Evolutionary conservation across 371 early-diverging fungal species (phyloP).

Genomic region (Mortierella sp.): DNA sequence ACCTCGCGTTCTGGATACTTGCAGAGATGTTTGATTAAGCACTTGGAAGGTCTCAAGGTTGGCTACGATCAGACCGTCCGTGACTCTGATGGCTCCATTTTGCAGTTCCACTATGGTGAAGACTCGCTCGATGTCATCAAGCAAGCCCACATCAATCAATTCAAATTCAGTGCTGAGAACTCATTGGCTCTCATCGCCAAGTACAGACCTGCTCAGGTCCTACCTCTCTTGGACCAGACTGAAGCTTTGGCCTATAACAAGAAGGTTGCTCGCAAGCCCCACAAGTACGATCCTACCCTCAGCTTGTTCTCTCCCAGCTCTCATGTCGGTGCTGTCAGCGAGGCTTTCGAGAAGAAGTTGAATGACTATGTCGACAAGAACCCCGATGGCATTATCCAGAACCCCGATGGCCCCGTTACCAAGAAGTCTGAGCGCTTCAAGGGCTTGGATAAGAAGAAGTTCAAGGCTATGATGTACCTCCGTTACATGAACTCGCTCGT

Average conservation of each 20-base stretch:
- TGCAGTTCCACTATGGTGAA: conserved; percentile 99
- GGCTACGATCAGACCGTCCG: conserved; percentile 98
- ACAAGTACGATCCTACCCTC: conserved; percentile 84
- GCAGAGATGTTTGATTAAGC: conserved; percentile 99
- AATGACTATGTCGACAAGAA: conserved; percentile 78
- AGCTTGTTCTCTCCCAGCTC: conserved; percentile 86
- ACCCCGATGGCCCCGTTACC: conserved; percentile 59
- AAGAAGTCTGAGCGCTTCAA: conserved; percentile 70
- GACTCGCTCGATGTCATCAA: conserved; percentile 99
- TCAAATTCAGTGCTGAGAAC: conserved; percentile 96
- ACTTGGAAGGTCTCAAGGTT: conserved; percentile 97
- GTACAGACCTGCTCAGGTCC: conserved; percentile 82
- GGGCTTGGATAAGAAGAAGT: conserved; percentile 73
- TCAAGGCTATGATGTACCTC: conserved; percentile 92
- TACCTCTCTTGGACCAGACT: conserved; percentile 80
- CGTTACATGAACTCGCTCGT: conserved; percentile 95
- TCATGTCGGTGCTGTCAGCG: conserved; percentile 92
- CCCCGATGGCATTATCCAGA: conserved; percentile 69
- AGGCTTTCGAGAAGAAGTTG: conserved; percentile 66
- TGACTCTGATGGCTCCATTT: conserved; percentile 93
- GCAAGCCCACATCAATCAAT: conserved; percentile 90
- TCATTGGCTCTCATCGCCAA: conserved; percentile 84
- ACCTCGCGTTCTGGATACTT: conserved; percentile 99
- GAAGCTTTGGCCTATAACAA: conserved; percentile 83
- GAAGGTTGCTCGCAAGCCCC: conserved; percentile 83